Base-by-base conservation (phyloP, 805 yeast genomes). In the Clavispora fructus region DNA sequence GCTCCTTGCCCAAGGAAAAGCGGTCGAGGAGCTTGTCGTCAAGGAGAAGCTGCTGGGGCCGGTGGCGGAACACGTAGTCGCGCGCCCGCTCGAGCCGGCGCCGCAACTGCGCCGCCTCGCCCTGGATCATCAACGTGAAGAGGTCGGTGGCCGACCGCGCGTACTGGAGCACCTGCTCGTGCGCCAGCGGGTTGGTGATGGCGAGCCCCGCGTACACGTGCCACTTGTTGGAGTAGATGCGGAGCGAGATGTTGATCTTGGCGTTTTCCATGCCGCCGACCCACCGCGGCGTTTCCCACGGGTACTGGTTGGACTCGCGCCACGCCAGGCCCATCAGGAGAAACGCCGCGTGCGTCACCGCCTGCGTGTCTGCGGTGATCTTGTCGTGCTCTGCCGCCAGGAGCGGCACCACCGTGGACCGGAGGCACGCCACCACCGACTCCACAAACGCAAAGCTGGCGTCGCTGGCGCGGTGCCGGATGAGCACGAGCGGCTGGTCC, bases 191-290 rank as follows among this genome's bases (percentile, higher is more conserved):
- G 59, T 94, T 94, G 1, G 96, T 86, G 54, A 94, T 92, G 9
- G 98, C 97, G 57, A 94, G 73, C 0, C 99, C 99, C 6, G 98
- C 98, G 61, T 94, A 94, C 28, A 94, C 98, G 63, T 94, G 99
- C 95, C 97, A 94, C 66, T 91, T 90, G 66, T 91, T 94, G 14
- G 96, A 82, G 64, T 76, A 94, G 42, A 94, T 94, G 52, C 99
- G 74, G 61, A 94, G 68, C 1, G 98, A 86, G 29, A 94, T 90
- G 62, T 94, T 94, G 61, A 91, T 87, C 58, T 94, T 94, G 13
- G 96, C 98, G 62, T 94, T 92, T 63, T 94, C 99, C 40, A 94
- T 73, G 1, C 99, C 98, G 12, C 98, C 98, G 25, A 81, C 69
- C 92, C 96, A 90, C 59, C 84, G 80, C 0, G 84, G 78, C 3